Conservation (phyloP, 2,329 filamentous ascomycete genomes). For the Blastomyces parvus region DNA sequence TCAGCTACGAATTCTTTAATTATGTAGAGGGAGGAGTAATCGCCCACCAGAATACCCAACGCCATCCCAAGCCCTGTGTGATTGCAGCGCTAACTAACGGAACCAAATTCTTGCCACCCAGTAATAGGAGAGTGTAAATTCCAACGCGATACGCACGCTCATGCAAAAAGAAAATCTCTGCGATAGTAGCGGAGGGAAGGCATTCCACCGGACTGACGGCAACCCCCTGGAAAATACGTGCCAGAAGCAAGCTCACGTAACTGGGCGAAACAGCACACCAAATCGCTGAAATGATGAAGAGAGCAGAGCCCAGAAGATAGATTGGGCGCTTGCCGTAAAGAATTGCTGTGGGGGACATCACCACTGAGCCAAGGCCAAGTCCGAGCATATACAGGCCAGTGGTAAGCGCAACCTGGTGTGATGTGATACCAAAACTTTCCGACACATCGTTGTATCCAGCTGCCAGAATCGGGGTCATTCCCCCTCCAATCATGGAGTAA, state of each 20-base stretch:
- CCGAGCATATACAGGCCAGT: conserved; percentile 94
- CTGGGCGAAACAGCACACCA: conserved; percentile 83
- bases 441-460: conserved; percentile 83
- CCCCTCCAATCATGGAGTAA: conserved; percentile 87
- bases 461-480: conserved; percentile 81
- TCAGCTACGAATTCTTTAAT: conserved; percentile 16
- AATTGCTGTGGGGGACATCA: conserved; percentile 85
- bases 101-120: conserved; percentile 85
- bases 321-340: conserved; percentile 83
- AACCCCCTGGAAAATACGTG: conserved; percentile 77
- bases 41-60: conserved; percentile 75
- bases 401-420: conserved; percentile 69
- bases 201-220: conserved; percentile 87
- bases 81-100: conserved; percentile 79
- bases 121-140: conserved; percentile 79
- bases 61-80: conserved; percentile 69
- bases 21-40: neutral
- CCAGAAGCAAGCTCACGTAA: conserved; percentile 68
- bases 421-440: conserved; percentile 52
- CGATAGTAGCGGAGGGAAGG: conserved; percentile 84
- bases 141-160: conserved; percentile 88
- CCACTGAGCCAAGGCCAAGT: conserved; percentile 69
- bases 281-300: conserved; percentile 67
- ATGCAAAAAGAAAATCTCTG: conserved; percentile 93
- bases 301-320: conserved; percentile 64